These are phyloP conservation scores for Cutaneotrichosporon cavernicola DNA, from an alignment of 1,284 basidiomycete genomes.

Conservation along the genomic window DNA sequence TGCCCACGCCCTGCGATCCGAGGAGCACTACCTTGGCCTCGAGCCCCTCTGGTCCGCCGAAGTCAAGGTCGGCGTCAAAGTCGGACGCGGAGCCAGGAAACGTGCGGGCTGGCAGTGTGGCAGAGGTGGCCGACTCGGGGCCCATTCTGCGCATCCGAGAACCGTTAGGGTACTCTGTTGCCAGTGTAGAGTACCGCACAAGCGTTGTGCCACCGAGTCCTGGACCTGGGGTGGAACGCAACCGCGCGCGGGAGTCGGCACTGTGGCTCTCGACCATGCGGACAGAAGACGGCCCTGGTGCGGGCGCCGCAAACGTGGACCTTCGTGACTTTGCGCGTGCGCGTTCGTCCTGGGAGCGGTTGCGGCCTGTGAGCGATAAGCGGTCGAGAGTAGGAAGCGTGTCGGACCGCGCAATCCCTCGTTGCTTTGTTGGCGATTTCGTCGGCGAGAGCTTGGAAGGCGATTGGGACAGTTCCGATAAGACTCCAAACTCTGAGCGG, in stretches of 20 bases:
- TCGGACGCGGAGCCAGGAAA: slow-evolving; percentile 6
- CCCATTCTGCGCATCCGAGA: slow-evolving; percentile 1
- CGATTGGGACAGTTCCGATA: background rate
- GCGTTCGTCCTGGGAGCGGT: slow-evolving; percentile 8
- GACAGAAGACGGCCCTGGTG: slow-evolving; percentile 33
- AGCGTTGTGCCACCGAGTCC: slow-evolving; percentile 13
- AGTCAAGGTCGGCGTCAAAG: slow-evolving; percentile 28
- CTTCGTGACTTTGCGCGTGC: slow-evolving; percentile 6
- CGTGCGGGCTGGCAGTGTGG: slow-evolving; percentile 6
- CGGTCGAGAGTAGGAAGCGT: slow-evolving; percentile 20
- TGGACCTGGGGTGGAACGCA: slow-evolving; percentile 22
- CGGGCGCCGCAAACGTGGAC: slow-evolving; percentile 33
- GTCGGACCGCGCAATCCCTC: slow-evolving; percentile 6
- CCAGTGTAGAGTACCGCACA: slow-evolving; percentile 19
- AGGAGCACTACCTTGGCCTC: slow-evolving; percentile 97
- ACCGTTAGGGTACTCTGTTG: slow-evolving; percentile 19
- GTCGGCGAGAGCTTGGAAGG: slow-evolving; percentile 2
- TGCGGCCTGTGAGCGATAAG: slow-evolving; percentile 10
- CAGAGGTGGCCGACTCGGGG: slow-evolving; percentile 2
- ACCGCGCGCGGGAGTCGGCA: slow-evolving; percentile 33
- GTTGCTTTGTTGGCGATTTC: slow-evolving; percentile 18
- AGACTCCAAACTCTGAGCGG: background rate
- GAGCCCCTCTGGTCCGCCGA: slow-evolving; percentile 54
- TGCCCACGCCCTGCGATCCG: slow-evolving; percentile 95
- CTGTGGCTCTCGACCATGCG: slow-evolving; percentile 41